These are phyloP conservation scores for Aethionema arabicum DNA, from an alignment of 345 rosid genomes.

Conservation along the genomic window DNA sequence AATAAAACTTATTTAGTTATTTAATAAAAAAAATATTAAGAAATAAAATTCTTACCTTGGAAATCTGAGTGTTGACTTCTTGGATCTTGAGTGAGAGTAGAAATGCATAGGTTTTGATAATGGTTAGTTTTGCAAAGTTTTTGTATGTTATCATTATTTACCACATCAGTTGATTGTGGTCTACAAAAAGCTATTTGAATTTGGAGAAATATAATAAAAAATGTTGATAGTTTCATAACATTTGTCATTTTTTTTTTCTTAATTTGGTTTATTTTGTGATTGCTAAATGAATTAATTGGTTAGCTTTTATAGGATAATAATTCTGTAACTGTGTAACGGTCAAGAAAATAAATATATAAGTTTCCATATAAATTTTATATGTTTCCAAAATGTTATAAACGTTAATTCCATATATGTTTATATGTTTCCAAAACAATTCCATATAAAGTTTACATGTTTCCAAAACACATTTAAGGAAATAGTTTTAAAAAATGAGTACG, in stretches of 20 bases:
- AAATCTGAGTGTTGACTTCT: conserved; percentile 27
- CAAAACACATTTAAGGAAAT: too few species aligned
- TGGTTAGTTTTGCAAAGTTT: conserved; percentile 26
- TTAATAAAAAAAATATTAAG: not conserved
- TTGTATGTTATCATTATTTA: not conserved
- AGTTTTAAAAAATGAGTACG: too few species aligned
- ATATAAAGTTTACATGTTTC: too few species aligned
- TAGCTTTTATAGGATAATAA: too few species aligned
- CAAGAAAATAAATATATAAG: too few species aligned
- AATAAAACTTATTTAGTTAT: not conserved
- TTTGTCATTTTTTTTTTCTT: conserved; percentile 23
- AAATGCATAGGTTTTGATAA: conserved; percentile 26
- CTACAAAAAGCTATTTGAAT: conserved; percentile 23
- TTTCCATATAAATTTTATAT: too few species aligned
- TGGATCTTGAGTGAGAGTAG: conserved; percentile 27
- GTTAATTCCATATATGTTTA: too few species aligned
- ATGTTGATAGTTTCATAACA: conserved; percentile 15
- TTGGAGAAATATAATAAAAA: conserved; percentile 18
- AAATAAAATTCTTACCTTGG: conserved; percentile 13
- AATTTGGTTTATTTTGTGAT: not conserved
- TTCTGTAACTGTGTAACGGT: too few species aligned
- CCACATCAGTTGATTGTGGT: not conserved
- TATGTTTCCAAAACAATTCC: too few species aligned
- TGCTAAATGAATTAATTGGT: too few species aligned
- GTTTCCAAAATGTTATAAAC: too few species aligned